These are phyloP conservation scores for Podospora bellae-mahoneyi DNA, from an alignment of 495 filamentous ascomycete species.

Conservation along the genomic window DNA sequence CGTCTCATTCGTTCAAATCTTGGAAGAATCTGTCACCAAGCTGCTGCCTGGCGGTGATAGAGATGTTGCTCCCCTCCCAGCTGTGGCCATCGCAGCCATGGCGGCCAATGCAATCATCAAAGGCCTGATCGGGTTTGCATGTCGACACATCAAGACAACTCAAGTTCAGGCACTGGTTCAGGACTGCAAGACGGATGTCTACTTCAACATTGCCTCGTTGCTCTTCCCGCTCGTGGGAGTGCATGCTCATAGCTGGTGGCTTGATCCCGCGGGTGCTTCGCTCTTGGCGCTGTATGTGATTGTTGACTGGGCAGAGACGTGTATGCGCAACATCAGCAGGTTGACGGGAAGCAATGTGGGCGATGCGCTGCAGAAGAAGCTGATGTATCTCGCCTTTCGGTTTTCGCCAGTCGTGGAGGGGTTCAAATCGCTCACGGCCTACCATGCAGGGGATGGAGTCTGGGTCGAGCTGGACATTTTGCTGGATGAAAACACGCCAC, in stretches of 20 bases:
- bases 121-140: slow-evolving; percentile 46
- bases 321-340: slow-evolving; percentile 45
- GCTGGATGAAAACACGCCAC: slow-evolving; percentile 39
- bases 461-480: slow-evolving; percentile 50
- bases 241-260: slow-evolving; percentile 44
- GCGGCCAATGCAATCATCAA: slow-evolving; percentile 44
- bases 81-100: slow-evolving; percentile 43
- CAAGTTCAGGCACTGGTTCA: slow-evolving; percentile 52
- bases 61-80: slow-evolving; percentile 29
- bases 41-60: slow-evolving; percentile 37
- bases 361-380: slow-evolving; percentile 37
- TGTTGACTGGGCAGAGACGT: slow-evolving; percentile 47
- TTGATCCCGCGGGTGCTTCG: slow-evolving; percentile 46
- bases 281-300: slow-evolving; percentile 50
- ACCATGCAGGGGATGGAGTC: slow-evolving; percentile 49
- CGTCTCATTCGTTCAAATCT: slow-evolving; percentile 47
- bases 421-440: slow-evolving; percentile 46
- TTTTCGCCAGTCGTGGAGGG: slow-evolving; percentile 45
- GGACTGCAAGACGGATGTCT: slow-evolving; percentile 50
- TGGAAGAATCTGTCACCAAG: slow-evolving; percentile 46
- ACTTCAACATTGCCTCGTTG: slow-evolving; percentile 50
- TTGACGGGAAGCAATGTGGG: slow-evolving; percentile 40
- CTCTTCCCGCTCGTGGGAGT: slow-evolving; percentile 46
- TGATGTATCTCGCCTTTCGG: slow-evolving; percentile 45
- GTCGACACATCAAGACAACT: slow-evolving; percentile 46